Base-by-base conservation (phyloP, 495 filamentous ascomycete genomes). In the Annulohypoxylon nitens region DNA sequence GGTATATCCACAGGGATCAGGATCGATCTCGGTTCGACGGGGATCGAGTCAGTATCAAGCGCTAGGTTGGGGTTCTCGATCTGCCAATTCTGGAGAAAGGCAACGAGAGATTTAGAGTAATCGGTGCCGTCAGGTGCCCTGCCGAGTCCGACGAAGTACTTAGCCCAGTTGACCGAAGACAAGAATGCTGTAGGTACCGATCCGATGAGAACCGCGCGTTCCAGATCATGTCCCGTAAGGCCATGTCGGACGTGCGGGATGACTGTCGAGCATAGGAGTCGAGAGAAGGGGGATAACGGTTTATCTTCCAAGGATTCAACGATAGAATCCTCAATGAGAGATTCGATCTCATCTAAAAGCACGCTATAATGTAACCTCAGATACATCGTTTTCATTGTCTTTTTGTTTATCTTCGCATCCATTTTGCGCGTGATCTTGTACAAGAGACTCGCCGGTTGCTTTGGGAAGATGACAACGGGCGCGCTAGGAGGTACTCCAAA, bases 1-100 rank as follows among this genome's bases (percentile, higher is more conserved):
- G 96, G 97, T n/a, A 98, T 88, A 50, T 97, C 92, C 18, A 98
- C 93, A 0, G 91, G 88, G 64, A 94, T 92, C 4, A 88, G 81
- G 62, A 94, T 89, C 10, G 86, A 84, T 14, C 81, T 82, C 11
- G 67, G 60, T 60, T 80, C 73, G 20, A 51, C 60, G 10, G 63
- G 47, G 16, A 61, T 63, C 9, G 68, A 36, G 37, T 59, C 9
- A 26, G 65, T 43, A 33, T 77, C 53, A 2, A 88, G 57, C 5
- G 59, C 39, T 6, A 88, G 60, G 4, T 71, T 75, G 30, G 82
- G 72, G 55, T 86, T 69, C 48, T 61, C 34, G 59, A 65, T 64
- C 37, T 82, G 76, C 84, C 85, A 88, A 23, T 25, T 61, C 8
- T 39, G 74, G 5, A 87, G 64, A 30, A 83, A 81, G n/a, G 71